Evolutionary conservation across 257 asterid species (phyloP).

Genomic region (Solanum arcanum): DNA sequence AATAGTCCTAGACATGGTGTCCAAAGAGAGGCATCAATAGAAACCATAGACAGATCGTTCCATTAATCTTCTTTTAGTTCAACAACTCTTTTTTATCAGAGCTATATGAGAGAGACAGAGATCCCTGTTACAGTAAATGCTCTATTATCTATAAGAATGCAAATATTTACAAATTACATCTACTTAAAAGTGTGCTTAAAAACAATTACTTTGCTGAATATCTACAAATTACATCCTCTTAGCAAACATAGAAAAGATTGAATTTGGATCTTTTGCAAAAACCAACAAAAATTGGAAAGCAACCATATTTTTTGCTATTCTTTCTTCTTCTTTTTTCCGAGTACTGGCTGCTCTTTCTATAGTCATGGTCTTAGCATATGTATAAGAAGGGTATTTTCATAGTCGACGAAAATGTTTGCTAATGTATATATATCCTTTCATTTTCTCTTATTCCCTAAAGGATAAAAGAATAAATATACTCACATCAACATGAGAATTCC

Average conservation of each 20-base stretch:
- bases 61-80: too few species aligned
- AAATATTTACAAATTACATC: neutral
- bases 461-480: neutral
- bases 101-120: neutral
- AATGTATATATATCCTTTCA: neutral
- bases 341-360: neutral
- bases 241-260: too few species aligned
- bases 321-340: neutral
- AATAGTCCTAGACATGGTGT: neutral
- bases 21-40: neutral
- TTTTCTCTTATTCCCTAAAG: neutral
- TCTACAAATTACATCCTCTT: neutral
- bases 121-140: neutral
- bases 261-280: too few species aligned
- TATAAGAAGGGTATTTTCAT: neutral
- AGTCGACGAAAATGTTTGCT: neutral
- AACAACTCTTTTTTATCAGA: neutral
- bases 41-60: neutral
- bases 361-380: neutral
- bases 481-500: neutral
- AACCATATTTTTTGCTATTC: neutral
- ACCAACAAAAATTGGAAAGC: neutral
- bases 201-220: neutral
- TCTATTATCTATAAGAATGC: neutral
- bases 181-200: neutral